Evolutionary conservation across 2,329 filamentous ascomycete species (phyloP).

Genomic region (Diaporthe citriasiana): DNA sequence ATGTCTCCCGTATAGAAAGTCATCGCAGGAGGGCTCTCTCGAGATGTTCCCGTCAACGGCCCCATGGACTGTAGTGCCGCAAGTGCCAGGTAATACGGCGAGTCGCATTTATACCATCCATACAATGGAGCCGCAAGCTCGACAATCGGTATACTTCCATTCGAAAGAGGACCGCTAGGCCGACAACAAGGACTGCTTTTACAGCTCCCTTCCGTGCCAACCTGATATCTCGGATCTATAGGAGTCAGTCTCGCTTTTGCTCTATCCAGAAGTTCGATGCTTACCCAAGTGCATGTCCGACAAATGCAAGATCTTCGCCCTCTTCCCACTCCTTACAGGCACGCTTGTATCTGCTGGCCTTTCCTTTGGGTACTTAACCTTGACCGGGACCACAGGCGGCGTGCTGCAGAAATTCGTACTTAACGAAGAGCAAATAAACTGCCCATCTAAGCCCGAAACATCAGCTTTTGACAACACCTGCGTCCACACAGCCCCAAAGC

Average conservation of each 20-base stretch:
- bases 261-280: not conserved
- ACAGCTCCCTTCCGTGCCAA: slow-evolving; percentile 68
- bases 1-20: slow-evolving; percentile 71
- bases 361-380: slow-evolving; percentile 67
- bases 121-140: slow-evolving; percentile 66
- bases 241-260: not conserved
- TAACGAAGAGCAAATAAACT: slow-evolving; percentile 68
- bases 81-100: slow-evolving; percentile 69
- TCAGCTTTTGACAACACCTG: slow-evolving; percentile 68
- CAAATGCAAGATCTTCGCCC: slow-evolving; percentile 69
- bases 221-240: slow-evolving; percentile 65
- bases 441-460: slow-evolving; percentile 66
- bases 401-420: slow-evolving; percentile 61
- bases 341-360: slow-evolving; percentile 61
- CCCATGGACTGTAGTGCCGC: slow-evolving; percentile 69
- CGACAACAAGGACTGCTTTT: slow-evolving; percentile 66
- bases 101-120: slow-evolving; percentile 69
- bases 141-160: slow-evolving; percentile 53
- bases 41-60: slow-evolving; percentile 67
- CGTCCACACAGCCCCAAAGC: slow-evolving; percentile 69
- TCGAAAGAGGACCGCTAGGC: slow-evolving; percentile 53
- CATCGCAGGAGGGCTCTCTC: slow-evolving; percentile 62
- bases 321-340: slow-evolving; percentile 64
- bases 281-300: slow-evolving; percentile 66
- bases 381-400: slow-evolving; percentile 59